Evolutionary conservation across 352 stramenopile genomes (phyloP).

Genomic region (Pythium rishiriense): DNA sequence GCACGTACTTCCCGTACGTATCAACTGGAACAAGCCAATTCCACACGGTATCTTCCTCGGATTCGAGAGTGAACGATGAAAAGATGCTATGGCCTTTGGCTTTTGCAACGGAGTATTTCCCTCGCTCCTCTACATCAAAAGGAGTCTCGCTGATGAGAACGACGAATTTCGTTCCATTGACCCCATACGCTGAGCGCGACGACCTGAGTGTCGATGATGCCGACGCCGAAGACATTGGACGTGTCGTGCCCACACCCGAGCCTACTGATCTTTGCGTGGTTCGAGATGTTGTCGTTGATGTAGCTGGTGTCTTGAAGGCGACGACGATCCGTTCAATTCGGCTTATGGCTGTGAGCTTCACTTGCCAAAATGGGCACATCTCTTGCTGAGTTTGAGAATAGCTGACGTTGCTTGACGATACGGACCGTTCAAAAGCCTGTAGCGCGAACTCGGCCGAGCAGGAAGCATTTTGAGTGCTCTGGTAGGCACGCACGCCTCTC

Average conservation of each 20-base stretch:
- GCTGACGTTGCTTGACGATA: not conserved
- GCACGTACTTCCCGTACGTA: slow-evolving; percentile 57
- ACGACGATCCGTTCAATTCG: slow-evolving; percentile 49
- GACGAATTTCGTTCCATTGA: slow-evolving; percentile 34
- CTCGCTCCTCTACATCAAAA: slow-evolving; percentile 63
- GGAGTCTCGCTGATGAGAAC: slow-evolving; percentile 54
- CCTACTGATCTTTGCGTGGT: slow-evolving; percentile 15
- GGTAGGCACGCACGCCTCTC: slow-evolving; percentile 30
- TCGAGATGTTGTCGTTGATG: slow-evolving; percentile 13
- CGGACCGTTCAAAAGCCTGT: not conserved
- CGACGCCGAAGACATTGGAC: slow-evolving; percentile 13
- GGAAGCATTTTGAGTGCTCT: slow-evolving; percentile 70
- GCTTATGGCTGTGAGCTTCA: slow-evolving; percentile 34
- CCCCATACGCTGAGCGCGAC: not conserved
- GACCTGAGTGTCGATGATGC: slow-evolving; percentile 1
- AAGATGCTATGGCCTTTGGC: slow-evolving; percentile 56
- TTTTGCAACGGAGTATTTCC: slow-evolving; percentile 59
- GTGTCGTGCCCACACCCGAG: slow-evolving; percentile 11
- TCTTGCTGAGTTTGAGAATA: slow-evolving; percentile 74
- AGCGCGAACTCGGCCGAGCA: slow-evolving; percentile 51
- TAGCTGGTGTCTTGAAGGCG: slow-evolving; percentile 25
- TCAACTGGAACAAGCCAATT: slow-evolving; percentile 50
- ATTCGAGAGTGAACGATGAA: slow-evolving; percentile 35
- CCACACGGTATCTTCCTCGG: slow-evolving; percentile 30
- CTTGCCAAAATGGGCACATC: slow-evolving; percentile 78